A percentile compares a stretch with the other conserved stretches of the same genome.
phyloP scores from a whole-genome alignment of 176 grass and related monocot species.

The Cenchrus purpureus region DNA sequence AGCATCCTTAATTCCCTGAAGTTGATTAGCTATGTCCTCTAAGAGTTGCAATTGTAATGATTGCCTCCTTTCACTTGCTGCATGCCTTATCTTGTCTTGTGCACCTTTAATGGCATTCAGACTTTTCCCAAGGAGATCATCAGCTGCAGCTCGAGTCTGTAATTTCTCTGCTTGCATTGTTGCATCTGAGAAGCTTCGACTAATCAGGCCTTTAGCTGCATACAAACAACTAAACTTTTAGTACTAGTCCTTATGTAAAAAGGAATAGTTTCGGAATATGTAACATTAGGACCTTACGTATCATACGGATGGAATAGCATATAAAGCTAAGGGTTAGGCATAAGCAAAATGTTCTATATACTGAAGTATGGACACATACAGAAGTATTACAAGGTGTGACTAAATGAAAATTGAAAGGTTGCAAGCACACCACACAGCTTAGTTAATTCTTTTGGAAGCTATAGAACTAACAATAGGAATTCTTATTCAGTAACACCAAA shows the following conservation, averaged over 20 bases:
- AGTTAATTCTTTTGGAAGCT: neutral
- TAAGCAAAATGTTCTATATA: neutral
- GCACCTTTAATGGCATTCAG: constrained; percentile 73
- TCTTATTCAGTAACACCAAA: neutral
- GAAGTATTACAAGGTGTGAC: neutral
- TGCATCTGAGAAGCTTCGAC: constrained; percentile 52
- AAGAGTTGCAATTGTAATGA: constrained; percentile 66
- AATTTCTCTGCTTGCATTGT: constrained; percentile 53
- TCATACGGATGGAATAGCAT: neutral
- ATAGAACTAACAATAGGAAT: neutral
- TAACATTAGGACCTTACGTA: neutral
- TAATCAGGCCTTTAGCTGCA: constrained; percentile 47
- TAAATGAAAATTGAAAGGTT: neutral
- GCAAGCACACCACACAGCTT: neutral
- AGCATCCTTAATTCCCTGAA: constrained; percentile 69
- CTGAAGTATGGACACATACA: neutral
- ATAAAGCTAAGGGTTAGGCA: neutral
- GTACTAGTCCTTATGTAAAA: neutral
- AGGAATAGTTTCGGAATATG: constrained; percentile 6
- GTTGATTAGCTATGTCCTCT: constrained; percentile 82
- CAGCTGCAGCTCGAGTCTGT: constrained; percentile 70
- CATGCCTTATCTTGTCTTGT: constrained; percentile 71
- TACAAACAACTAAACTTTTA: constrained; percentile 27
- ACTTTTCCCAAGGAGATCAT: constrained; percentile 72
- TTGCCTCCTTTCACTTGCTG: constrained; percentile 58